Evolutionary conservation across 2,329 filamentous ascomycete genomes (phyloP), one percentile per base, ranked within the genome.

Genomic region (Sclerotinia glacialis): DNA sequence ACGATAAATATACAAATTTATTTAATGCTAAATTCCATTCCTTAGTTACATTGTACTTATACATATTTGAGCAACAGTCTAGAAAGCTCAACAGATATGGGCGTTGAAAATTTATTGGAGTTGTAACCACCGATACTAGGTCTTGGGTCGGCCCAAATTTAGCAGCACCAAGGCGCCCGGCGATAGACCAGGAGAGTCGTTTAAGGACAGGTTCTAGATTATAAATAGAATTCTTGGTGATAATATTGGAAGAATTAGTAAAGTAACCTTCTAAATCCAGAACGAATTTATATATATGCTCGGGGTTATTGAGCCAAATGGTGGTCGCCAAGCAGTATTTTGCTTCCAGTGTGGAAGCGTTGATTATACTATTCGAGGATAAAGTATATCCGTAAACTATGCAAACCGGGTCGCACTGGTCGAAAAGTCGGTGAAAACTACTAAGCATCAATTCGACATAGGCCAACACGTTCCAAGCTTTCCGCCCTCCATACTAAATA

Each of bases 221-320:
- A 31, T 5, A n/a, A 46, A 31, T 6, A 59, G 56, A 23, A 46
- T 8, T n/a, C 31, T 59, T 23, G n/a, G 18, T 34, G 47, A 21
- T 21, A 59, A 34, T n/a, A 3, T 5, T 31, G 16, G 55, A 44
- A 8, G 23, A 47, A 16, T 2, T 2, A 16, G 11, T 16, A 18
- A 46, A 47, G 28, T 16, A 59, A 14, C 26, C 21, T 46, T 31
- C 7, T 34, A 16, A 34, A 23, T 12, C 56, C 4, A 23, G 12
- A 34, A 23, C 18, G 34, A 67, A 93, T 86, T 28, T 5, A 31
- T 31, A 47, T 5, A 31, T 31, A 47, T 23, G 18, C 31, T 59
- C 7, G 6, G 9, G 56, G 21, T 11, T 11, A 34, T 23, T 18
- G 6, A 16, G 56, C 47, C 26, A 47, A 59, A 6, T 46, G 26